A percentile compares a stretch with the other conserved stretches of the same genome.
Evolutionary conservation across 306 rosid genomes (phyloP).

Genomic region (Alnus rubra): DNA sequence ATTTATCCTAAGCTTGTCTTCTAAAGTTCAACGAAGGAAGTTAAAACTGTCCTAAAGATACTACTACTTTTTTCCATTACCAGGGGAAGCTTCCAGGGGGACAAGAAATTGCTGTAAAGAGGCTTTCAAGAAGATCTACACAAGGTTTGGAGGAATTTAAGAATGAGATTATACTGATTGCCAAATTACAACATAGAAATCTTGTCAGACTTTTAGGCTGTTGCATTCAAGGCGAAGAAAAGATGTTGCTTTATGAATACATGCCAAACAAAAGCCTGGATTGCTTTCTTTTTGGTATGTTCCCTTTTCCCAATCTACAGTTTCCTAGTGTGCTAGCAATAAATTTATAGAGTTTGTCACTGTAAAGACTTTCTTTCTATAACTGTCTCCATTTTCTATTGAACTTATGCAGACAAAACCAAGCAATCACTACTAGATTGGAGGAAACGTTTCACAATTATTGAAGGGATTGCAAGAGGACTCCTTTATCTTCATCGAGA

Average conservation of each 20-base stretch:
- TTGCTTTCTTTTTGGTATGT: conserved; percentile 68
- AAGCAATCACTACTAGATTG: too few relatives aligned
- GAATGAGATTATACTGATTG: conserved; percentile 79
- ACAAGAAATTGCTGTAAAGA: conserved; percentile 74
- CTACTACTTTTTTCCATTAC: conserved; percentile 19
- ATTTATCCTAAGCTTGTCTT: conserved; percentile 12
- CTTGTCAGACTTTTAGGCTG: conserved; percentile 78
- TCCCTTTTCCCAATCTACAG: conserved; percentile 4
- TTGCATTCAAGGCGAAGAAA: conserved; percentile 82
- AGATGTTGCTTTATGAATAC: conserved; percentile 80
- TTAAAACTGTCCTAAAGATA: conserved; percentile 1
- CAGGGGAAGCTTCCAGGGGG: conserved; percentile 74
- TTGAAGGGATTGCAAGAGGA: too few relatives aligned
- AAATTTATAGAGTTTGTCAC: conserved; percentile 55
- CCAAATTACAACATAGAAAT: conserved; percentile 83
- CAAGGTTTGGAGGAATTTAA: conserved; percentile 93
- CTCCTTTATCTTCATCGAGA: too few relatives aligned
- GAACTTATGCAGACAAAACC: too few relatives aligned
- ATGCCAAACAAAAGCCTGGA: conserved; percentile 94
- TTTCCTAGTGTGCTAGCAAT: too few relatives aligned
- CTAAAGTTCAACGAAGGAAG: background rate
- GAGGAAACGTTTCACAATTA: too few relatives aligned
- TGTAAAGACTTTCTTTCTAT: too few relatives aligned
- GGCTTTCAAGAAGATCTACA: conserved; percentile 70
- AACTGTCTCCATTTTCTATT: too few relatives aligned